Conservation (phyloP, 129 eudicot species). For the Lactuca sativa region DNA sequence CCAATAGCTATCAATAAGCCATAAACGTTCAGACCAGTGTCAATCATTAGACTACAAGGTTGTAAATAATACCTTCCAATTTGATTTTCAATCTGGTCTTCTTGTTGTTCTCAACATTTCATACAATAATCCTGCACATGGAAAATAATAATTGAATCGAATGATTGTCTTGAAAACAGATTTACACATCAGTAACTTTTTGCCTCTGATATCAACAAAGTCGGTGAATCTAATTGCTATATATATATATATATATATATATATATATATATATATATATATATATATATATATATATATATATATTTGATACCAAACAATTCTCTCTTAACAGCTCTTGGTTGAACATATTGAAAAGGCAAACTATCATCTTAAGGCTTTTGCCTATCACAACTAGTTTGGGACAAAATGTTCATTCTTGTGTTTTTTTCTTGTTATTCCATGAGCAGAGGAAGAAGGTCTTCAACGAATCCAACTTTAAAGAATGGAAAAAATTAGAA, state of each 20-base stretch:
- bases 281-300: no score
- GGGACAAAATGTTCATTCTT: background rate
- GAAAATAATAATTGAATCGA: constrained; percentile 10
- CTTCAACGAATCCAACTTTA: background rate
- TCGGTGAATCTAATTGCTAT: no score
- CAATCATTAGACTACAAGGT: constrained; percentile 2
- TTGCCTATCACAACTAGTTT: constrained; percentile 6
- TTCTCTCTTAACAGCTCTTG: background rate
- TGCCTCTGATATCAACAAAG: constrained; percentile 11
- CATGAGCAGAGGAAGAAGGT: constrained; percentile 5
- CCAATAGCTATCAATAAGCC: background rate
- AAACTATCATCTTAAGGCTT: constrained; percentile 10
- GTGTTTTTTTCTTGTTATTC: constrained; percentile 11
- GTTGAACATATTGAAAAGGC: background rate
- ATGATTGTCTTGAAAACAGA: background rate
- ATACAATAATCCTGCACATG: constrained; percentile 66
- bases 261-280: no score
- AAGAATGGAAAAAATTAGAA: no score
- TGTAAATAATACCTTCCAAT: constrained; percentile 94
- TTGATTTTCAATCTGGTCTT: constrained; percentile 69
- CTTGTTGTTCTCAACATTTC: constrained; percentile 91
- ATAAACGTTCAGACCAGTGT: background rate
- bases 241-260: no score
- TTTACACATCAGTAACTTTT: constrained; percentile 10
- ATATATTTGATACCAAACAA: no score